Evolutionary conservation across 441 rosid genomes (phyloP), one percentile per base, ranked within the genome.

Genomic region (Adansonia grandidieri): DNA sequence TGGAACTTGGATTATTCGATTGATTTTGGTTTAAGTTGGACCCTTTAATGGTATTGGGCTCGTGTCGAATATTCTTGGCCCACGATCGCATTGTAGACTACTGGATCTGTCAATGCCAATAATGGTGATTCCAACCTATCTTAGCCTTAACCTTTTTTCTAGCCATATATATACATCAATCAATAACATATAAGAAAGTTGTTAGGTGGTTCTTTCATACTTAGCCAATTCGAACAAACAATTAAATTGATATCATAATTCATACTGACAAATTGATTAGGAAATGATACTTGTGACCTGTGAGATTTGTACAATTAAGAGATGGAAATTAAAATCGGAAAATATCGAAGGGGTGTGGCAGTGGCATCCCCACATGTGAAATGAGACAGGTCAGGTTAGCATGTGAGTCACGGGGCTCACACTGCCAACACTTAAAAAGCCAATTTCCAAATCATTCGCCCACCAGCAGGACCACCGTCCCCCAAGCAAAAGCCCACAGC

Each of bases 381-480:
- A 6, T 1, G 42, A 74, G 64, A 71, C 69, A 32, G 61, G 73
- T 17, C 68, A 11, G 42, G 48, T 37, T 57, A 71, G 78, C 84
- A 76, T 80, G 74, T 76, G 84, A 77, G 60, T 69, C 73, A 11
- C 57, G 5, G 17, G 64, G 9, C 65, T 28, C 50, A n/a, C 66
- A 40, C 24, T 4, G 15, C 14, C 22, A 17, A 9, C 76, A 73
- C 53, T 37, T 9, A 1, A 57, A 62, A 13, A 6, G 10, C 5
- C 28, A 2, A 62, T 61, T 47, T 10, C 22, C 28, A 15, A 70
- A 11, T 14, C 64, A 70, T 28, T 1, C 1, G 3, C 13, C 32
- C 71, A 47, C 19, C 60, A 8, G 32, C 6, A 72, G 78, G 85
- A 58, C 83, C 83, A 76, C 78, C 71, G 13, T 20, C 13, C 57